Base-by-base conservation (phyloP, 2,329 filamentous ascomycete genomes). In the Pseudogymnoascus sp. region DNA sequence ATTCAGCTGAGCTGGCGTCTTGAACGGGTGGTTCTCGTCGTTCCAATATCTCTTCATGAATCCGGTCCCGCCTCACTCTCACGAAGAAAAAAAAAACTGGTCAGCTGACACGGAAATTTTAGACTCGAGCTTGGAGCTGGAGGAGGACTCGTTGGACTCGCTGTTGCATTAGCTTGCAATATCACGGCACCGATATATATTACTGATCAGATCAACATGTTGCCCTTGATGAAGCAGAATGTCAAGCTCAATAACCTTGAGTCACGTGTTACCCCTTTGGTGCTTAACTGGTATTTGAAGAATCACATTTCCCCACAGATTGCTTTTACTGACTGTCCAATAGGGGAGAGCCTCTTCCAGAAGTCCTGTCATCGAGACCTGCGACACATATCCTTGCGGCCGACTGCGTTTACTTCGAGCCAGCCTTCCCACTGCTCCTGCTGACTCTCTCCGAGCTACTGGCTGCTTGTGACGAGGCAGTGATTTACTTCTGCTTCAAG, bases 331-430 rank as follows among this genome's bases (percentile, higher is more conserved):
- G 10, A 37, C n/a, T 19, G 18, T 15, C 34, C 15, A 23, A 33
- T 65, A 86, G 84, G 84, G 83, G 83, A 61, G 79, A 85, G 64
- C 75, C 81, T 58, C 74, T 87, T 48, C 77, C 83, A 35, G 71
- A 75, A 39, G 72, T 75, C 41, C 75, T 86, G 41, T 66, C 78
- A 58, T 73, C 78, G 59, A 77, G 78, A 66, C 81, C 82, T 63
- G 90, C 91, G 15, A 84, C 92, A 67, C 78, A 96, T 60, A 85
- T 99, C 60, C 80, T 97, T n/a, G 94, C 94, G 3, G 92, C 92
- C 38, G 94, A 97, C 73, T 97, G 92, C 74, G 91, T 96, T 56
- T 99, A 97, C 76, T 95, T 95, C 72, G 94, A 97, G 73, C 91
- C 92, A 2, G 90, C 94, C 1, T 97, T 97, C 70, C 92, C 92